Conservation (phyloP, 345 rosid genomes). For the Jatropha curcas region DNA sequence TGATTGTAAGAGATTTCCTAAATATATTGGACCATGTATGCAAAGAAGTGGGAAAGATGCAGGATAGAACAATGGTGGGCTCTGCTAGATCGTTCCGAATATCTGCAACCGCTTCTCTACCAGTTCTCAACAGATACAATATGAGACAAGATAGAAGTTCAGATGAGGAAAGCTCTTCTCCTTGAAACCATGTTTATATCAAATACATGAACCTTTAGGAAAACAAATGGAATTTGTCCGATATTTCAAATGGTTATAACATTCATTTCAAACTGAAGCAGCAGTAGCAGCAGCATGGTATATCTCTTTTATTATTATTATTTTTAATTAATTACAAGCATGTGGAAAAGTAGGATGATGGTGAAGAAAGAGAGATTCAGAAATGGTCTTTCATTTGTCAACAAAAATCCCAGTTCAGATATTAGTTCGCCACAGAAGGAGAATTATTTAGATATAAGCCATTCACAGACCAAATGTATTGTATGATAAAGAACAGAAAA, state of each 20-base stretch:
- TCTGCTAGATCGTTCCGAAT: conserved; percentile 86
- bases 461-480: background rate
- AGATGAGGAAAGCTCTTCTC: conserved; percentile 76
- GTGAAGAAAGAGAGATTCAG: background rate
- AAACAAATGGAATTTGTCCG: background rate
- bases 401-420: background rate
- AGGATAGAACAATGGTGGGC: conserved; percentile 73
- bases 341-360: background rate
- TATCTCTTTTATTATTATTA: background rate
- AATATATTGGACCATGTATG: conserved; percentile 81
- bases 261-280: conserved; percentile 1
- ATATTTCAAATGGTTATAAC: background rate
- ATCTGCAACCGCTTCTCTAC: conserved; percentile 69
- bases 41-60: conserved; percentile 89
- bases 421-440: background rate
- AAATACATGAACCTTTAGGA: conserved; percentile 8
- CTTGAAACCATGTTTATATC: conserved; percentile 43
- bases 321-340: background rate
- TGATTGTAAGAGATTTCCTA: conserved; percentile 90
- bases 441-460: conserved; percentile 6
- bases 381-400: background rate
- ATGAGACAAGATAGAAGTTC: conserved; percentile 68
- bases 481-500: background rate
- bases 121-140: conserved; percentile 75
- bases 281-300: conserved; percentile 2